A percentile compares a stretch with the other conserved stretches of the same genome.
These are phyloP conservation scores for Aspergillus piperis DNA, from an alignment of 2,329 filamentous ascomycete genomes.

Conservation along the genomic window DNA sequence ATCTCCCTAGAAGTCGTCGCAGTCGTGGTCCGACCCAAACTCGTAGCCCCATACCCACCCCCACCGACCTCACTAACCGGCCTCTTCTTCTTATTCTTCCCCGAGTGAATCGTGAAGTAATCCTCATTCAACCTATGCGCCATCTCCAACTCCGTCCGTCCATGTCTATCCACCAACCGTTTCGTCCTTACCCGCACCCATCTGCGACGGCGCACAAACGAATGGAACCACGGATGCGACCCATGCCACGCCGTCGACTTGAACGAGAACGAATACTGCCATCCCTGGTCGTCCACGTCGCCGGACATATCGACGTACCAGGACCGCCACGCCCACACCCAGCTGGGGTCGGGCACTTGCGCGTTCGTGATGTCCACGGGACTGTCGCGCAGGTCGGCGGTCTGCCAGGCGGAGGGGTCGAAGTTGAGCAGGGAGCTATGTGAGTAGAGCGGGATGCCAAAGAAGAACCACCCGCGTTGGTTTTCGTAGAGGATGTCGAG, in stretches of 20 bases:
- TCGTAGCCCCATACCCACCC: constrained; percentile 30
- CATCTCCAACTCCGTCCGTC: constrained; percentile 41
- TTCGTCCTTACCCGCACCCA: constrained; percentile 84
- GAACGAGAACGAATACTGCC: constrained; percentile 95
- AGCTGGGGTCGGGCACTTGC: constrained; percentile 89
- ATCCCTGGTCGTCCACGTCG: constrained; percentile 84
- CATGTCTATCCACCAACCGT: constrained; percentile 44
- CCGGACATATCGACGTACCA: constrained; percentile 79
- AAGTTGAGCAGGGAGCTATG: constrained; percentile 79
- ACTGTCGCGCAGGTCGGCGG: constrained; percentile 58
- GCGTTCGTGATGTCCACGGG: constrained; percentile 77
- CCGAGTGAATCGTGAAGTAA: constrained; percentile 73
- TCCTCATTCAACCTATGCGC: constrained; percentile 71
- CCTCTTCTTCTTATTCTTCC: constrained; percentile 45
- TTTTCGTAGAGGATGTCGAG: constrained; percentile 96
- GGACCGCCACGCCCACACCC: constrained; percentile 80
- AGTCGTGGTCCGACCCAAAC: constrained; percentile 41
- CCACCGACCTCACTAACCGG: constrained; percentile 44
- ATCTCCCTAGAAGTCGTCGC: constrained; percentile 36
- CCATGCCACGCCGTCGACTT: constrained; percentile 81
- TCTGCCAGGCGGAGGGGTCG: constrained; percentile 87
- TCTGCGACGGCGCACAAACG: constrained; percentile 83
- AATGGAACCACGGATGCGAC: constrained; percentile 86
- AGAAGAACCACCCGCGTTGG: constrained; percentile 85
- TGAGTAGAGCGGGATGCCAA: constrained; percentile 88